Evolutionary conservation across 257 asterid genomes (phyloP), one percentile per base, ranked within the genome.

Genomic region (Penstemon davidsonii): DNA sequence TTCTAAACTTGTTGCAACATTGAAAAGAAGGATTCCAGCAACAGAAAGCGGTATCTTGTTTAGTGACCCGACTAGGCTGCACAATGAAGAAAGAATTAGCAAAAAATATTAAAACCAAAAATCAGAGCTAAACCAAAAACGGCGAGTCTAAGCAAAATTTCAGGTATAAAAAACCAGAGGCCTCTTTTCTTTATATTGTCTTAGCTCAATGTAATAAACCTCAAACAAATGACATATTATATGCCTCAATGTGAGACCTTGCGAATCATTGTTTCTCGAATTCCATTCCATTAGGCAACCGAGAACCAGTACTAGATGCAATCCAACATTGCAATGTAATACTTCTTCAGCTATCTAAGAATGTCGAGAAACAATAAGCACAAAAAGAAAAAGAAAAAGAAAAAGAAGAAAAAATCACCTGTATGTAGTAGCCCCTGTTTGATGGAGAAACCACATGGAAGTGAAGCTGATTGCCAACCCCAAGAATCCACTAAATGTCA

Each of bases 371-470:
- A 38, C 10, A 63, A 60, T 49, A 50, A 36, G 62, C 38, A 54
- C 0, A 25, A 25, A 25, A 25, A 25, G 33, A 2, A 25, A 25
- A 25, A 25, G 2, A 25, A 25, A 2, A 25, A 15, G 18, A 15
- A 15, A 15, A 15, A 15, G 18, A 15, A 15, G 5, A 39, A 43
- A 55, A 63, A 15, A 55, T 64, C 47, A 91, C 97, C 96, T 88
- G 76, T 91, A 91, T 1, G 97, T 91, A 51, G 97, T 91, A 64
- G 96, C 96, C 55, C 93, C 87, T 0, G 97, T 91, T 81, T 91
- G 97, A 84, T 88, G 95, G 73, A 91, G 96, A 84, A 91, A 91
- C 98, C 98, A 91, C 98, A 91, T 87, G 3, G 96, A 91, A 7
- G 98, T 87, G 76, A 88, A 88, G 80, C 98, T 91, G 72, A 91